Conservation (phyloP, 805 yeast species). For the Barnettozyma populi region DNA sequence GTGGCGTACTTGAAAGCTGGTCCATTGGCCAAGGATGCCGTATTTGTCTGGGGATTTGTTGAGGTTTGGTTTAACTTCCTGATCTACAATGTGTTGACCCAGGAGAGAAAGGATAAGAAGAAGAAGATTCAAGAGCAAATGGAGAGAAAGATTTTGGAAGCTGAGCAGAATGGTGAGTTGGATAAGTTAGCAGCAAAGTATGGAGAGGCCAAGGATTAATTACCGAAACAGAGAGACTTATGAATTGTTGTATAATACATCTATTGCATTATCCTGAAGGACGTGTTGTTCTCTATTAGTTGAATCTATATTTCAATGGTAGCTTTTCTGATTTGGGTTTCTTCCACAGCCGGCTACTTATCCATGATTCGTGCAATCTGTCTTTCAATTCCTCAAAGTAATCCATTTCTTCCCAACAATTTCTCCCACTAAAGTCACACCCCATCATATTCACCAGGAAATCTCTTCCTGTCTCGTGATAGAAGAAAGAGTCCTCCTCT, state of each 20-base stretch:
- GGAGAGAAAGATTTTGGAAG: constrained; percentile 15
- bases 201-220: constrained; percentile 6
- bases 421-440: constrained; percentile 30
- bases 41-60: constrained; percentile 49
- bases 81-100: constrained; percentile 55
- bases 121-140: constrained; percentile 36
- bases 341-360: neutral
- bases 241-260: too few species aligned
- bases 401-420: constrained; percentile 38
- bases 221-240: too few species aligned
- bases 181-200: constrained; percentile 11
- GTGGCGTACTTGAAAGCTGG: constrained; percentile 42
- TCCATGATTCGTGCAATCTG: constrained; percentile 30
- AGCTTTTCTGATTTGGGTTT: neutral
- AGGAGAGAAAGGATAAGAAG: constrained; percentile 43
- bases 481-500: constrained; percentile 30
- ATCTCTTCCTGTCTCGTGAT: constrained; percentile 32
- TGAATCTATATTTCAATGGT: neutral
- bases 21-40: constrained; percentile 53
- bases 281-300: neutral
- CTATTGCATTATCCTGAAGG: too few species aligned
- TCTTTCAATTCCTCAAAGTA: constrained; percentile 29
- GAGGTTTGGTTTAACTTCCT: constrained; percentile 70
- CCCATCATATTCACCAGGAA: constrained; percentile 36
- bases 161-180: constrained; percentile 16